Evolutionary conservation across 2,329 filamentous ascomycete genomes (phyloP), one percentile per base, ranked within the genome.

Genomic region (Alternaria gaisen): DNA sequence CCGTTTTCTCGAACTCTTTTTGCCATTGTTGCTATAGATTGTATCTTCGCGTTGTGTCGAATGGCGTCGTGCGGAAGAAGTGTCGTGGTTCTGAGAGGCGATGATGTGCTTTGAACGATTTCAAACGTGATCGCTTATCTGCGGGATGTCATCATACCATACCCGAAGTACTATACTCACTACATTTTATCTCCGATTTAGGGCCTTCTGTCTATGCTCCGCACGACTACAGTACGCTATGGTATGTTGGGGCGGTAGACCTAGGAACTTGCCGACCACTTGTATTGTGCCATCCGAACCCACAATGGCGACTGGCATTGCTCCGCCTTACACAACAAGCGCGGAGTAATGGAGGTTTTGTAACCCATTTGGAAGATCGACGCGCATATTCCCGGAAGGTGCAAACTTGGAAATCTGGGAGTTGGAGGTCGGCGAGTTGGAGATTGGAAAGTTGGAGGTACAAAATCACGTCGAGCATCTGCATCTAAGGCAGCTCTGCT

Each of bases 91-190:
- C 28, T 22, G 18, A 32, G 26, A 26, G 44, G 30, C 61, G 52
- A 74, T 73, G 70, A 65, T 72, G 71, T 76, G 71, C 70, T 75
- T 60, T 48, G 51, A 54, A 56, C 63, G 32, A 28, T 51, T 58
- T 64, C 68, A 64, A 63, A 71, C 73, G 73, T 71, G 66, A 76
- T 75, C 67, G 66, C 66, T 67, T 69, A 65, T 63, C 59, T 58
- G 53, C 43, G 28, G 11, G 44, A 48, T 48, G 44, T 34, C 28
- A 48, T 48, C 44, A 48, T 32, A 20, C 30, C 44, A 48, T 22
- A n/a, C 9, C 44, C 44, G 12, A 48, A 9, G 44, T 48, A 48
- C 38, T 20, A 20, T 20, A 41, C n/a, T 48, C 18, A 48, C 44
- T 34, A 48, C 30, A n/a, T 48, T 48, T 48, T 48, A 28, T 44